These are phyloP conservation scores for Russula foetens DNA, from an alignment of 768 basidiomycete species.

Conservation along the genomic window DNA sequence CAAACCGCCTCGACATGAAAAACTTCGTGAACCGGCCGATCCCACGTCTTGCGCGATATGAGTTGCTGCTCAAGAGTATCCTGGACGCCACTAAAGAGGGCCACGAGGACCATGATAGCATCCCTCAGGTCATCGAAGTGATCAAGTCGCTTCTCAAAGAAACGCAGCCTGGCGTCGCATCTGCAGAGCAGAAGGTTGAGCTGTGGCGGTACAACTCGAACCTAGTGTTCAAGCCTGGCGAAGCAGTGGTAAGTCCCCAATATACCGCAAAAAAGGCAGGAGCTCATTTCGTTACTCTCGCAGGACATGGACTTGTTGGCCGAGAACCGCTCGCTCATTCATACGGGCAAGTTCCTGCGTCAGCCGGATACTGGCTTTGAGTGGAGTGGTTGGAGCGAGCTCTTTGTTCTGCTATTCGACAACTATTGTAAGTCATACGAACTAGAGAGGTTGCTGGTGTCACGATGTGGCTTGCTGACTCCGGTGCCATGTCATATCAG, in stretches of 20 bases:
- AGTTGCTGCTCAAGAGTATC: constrained; percentile 74
- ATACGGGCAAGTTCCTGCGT: constrained; percentile 73
- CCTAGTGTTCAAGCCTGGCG: constrained; percentile 72
- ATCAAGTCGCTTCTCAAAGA: constrained; percentile 83
- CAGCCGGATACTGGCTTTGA: constrained; percentile 86
- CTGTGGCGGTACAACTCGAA: constrained; percentile 81
- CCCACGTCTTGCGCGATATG: constrained; percentile 82
- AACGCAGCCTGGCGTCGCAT: constrained; percentile 77
- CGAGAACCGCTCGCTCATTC: constrained; percentile 73
- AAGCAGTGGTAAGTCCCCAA: constrained; percentile 43
- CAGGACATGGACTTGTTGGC: constrained; percentile 87
- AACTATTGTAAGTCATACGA: constrained; percentile 65
- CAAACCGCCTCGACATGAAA: constrained; percentile 84
- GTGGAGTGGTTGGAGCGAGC: constrained; percentile 86
- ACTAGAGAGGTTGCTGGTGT: background rate
- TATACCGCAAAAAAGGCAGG: background rate
- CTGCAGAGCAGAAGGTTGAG: constrained; percentile 83
- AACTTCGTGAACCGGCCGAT: constrained; percentile 90
- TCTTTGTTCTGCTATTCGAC: constrained; percentile 88
- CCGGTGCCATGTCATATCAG: constrained; percentile 31
- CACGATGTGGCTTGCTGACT: background rate
- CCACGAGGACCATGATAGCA: constrained; percentile 75
- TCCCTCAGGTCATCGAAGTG: constrained; percentile 80
- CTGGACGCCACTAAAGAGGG: constrained; percentile 62
- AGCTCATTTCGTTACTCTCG: background rate